Evolutionary conservation across 768 basidiomycete genomes (phyloP).

Genomic region (Zangia roseola): DNA sequence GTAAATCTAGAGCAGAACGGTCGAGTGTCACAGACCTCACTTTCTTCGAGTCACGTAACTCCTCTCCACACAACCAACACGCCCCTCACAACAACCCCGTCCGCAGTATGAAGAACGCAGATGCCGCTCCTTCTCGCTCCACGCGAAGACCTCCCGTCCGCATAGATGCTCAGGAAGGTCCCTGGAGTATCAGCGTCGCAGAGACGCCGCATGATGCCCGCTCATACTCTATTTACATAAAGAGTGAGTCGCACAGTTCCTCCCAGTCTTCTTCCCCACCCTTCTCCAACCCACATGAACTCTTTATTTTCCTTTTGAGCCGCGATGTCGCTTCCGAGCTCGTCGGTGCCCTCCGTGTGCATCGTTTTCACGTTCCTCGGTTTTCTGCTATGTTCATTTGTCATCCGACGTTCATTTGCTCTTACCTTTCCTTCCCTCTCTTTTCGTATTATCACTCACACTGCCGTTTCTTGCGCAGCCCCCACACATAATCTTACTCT

Average conservation of each 20-base stretch:
- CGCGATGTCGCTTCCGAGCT: conserved; percentile 26
- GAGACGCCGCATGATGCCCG: conserved; percentile 74
- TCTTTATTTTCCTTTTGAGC: conserved; percentile 19
- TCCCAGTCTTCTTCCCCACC: conserved; percentile 23
- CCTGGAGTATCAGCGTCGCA: conserved; percentile 87
- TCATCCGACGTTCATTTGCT: conserved; percentile 13
- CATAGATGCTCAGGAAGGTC: conserved; percentile 74
- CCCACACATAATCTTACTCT: conserved; percentile 90
- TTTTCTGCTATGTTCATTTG: conserved; percentile 11
- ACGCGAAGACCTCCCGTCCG: conserved; percentile 53
- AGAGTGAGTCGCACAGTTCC: conserved; percentile 58
- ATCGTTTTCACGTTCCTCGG: conserved; percentile 16
- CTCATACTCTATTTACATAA: conserved; percentile 80
- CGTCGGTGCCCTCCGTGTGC: conserved; percentile 23
- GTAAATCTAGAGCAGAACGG: conserved; percentile 36
- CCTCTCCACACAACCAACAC: conserved; percentile 32
- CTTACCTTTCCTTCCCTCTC: conserved; percentile 15
- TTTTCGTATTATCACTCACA: conserved; percentile 27
- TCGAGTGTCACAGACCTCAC: conserved; percentile 41
- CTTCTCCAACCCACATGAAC: conserved; percentile 16
- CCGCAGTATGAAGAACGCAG: conserved; percentile 44
- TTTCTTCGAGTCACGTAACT: conserved; percentile 39
- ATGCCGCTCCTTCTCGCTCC: conserved; percentile 41
- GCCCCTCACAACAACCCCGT: conserved; percentile 30
- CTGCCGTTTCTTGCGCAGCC: conserved; percentile 46